Evolutionary conservation across 2,329 filamentous ascomycete species (phyloP).

Genomic region (Ceratocystis ficicola): DNA sequence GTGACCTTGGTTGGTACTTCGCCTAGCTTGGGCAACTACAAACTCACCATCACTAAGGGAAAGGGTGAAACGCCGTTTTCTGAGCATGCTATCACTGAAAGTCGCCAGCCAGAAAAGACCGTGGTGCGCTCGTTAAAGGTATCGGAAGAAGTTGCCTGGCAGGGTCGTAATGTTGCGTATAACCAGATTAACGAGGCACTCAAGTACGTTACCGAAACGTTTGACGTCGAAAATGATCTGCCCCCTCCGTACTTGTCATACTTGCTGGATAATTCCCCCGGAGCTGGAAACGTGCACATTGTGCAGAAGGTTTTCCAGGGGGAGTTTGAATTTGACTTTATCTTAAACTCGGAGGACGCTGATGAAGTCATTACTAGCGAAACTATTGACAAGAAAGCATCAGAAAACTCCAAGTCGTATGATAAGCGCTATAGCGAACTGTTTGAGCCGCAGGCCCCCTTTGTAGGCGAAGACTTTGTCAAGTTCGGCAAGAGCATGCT

Average conservation of each 20-base stretch:
- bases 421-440: conserved; percentile 55
- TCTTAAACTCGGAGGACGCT: conserved; percentile 63
- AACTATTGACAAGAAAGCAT: conserved; percentile 58
- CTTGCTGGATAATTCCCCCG: conserved; percentile 58
- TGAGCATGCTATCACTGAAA: conserved; percentile 52
- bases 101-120: conserved; percentile 64
- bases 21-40: conserved; percentile 63
- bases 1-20: conserved; percentile 62
- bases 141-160: conserved; percentile 64
- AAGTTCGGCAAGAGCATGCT: conserved; percentile 81
- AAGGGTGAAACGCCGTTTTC: conserved; percentile 48
- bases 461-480: conserved; percentile 57
- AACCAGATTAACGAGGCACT: conserved; percentile 42
- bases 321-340: conserved; percentile 80
- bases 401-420: conserved; percentile 55
- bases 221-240: conserved; percentile 50
- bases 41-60: conserved; percentile 63
- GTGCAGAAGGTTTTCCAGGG: conserved; percentile 88
- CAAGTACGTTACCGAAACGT: conserved; percentile 38
- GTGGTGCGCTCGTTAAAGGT: conserved; percentile 60
- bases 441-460: conserved; percentile 67
- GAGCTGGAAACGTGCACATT: conserved; percentile 67
- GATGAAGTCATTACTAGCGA: conserved; percentile 43
- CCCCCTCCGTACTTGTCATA: conserved; percentile 80
- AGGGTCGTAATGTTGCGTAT: conserved; percentile 56